These are phyloP conservation scores for Coriolopsis trogii DNA, from an alignment of 1,284 basidiomycete genomes.

Conservation along the genomic window DNA sequence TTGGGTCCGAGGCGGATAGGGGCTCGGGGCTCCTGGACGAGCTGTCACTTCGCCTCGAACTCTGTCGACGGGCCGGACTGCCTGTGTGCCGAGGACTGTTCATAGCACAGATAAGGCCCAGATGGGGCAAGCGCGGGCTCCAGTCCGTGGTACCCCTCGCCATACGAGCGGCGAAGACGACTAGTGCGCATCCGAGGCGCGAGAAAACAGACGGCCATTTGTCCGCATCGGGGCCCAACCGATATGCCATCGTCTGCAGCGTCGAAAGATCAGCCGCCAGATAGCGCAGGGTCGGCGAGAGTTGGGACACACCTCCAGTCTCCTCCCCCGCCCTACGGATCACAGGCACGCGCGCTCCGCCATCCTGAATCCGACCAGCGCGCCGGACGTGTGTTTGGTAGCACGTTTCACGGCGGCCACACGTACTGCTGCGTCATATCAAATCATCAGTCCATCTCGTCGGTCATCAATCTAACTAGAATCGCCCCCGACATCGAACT, in stretches of 20 bases:
- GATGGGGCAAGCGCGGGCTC: constrained; percentile 21
- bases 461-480: constrained; percentile 28
- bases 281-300: constrained; percentile 7
- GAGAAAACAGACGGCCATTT: constrained; percentile 6
- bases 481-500: constrained; percentile 23
- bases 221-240: constrained; percentile 10
- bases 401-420: constrained; percentile 23
- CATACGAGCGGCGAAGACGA: constrained; percentile 13
- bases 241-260: constrained; percentile 2
- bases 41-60: constrained; percentile 18
- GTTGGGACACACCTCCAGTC: constrained; percentile 14
- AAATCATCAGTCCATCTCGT: constrained; percentile 17
- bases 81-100: constrained; percentile 22
- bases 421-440: constrained; percentile 15
- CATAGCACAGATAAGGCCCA: constrained; percentile 27
- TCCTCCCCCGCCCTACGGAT: constrained; percentile 15
- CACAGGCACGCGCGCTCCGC: constrained; percentile 24
- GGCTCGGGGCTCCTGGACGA: constrained; percentile 18
- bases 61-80: constrained; percentile 18
- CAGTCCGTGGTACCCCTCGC: constrained; percentile 19
- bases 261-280: constrained; percentile 11
- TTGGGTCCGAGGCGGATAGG: constrained; percentile 24
- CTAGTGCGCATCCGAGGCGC: constrained; percentile 17
- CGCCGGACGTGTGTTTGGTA: constrained; percentile 24
- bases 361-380: constrained; percentile 16